Evolutionary conservation across 2,329 filamentous ascomycete species (phyloP), one percentile per base, ranked within the genome.

Genomic region (Aspergillus oerlinghausenensis): DNA sequence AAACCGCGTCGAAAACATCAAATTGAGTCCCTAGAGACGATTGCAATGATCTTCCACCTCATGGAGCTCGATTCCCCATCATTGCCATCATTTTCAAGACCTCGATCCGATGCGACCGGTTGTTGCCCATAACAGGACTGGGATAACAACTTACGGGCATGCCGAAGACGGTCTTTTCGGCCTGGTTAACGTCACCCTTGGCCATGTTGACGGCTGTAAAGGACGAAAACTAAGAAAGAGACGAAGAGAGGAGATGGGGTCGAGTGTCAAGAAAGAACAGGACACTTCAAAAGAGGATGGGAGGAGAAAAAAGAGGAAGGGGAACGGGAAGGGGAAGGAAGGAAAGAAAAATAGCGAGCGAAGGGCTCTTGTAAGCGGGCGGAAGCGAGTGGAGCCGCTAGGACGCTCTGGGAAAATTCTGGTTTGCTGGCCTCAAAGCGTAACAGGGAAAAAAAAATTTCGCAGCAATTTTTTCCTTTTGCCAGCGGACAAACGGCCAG

Each of bases 151-250:
- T 76, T 74, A 78, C 76, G 67, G 76, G 76, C 72, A 78, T 75
- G 69, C 81, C 83, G 72, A 84, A 71, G 67, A 82, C 72, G 71
- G 77, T 75, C 79, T 83, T 83, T 26, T 82, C 78, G 60, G 63
- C 66, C 72, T 83, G 80, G 65, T 67, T 70, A 67, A 78, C 77
- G 21, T 79, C 78, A 69, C 75, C 77, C 60, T 77, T 71, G 61
- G 73, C 69, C 76, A 79, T 79, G 67, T 66, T 77, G 73, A 71
- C 73, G 67, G 70, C 69, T 73, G 65, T 72, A 70, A 67, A 71
- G 52, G 70, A 73, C 69, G 66, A 70, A 68, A 74, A 67, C 69
- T 75, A 65, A 69, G 68, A 68, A 68, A 65, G 64, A 66, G 63
- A 65, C 65, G 70, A 72, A 67, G 70, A 73, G 71, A 71, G 69